phyloP scores from a whole-genome alignment of 768 basidiomycete genomes.

The Boletus speciosus region DNA sequence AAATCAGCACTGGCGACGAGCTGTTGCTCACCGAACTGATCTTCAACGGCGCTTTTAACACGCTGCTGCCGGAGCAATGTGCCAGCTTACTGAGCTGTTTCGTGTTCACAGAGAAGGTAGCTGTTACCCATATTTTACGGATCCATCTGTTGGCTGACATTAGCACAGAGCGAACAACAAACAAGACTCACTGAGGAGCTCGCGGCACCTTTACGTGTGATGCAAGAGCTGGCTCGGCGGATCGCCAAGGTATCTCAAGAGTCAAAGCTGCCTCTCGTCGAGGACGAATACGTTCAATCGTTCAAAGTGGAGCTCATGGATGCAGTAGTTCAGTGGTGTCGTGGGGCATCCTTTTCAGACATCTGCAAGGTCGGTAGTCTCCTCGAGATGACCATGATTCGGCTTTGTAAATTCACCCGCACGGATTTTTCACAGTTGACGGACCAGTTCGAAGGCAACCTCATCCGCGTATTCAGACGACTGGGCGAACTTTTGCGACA shows the following conservation, averaged over 20 bases:
- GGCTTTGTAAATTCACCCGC: background rate
- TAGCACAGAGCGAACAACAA: conserved; percentile 70
- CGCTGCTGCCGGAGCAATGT: conserved; percentile 85
- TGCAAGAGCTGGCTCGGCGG: conserved; percentile 93
- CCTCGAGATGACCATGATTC: background rate
- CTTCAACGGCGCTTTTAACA: conserved; percentile 95
- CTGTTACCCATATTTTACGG: background rate
- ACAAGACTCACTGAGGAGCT: conserved; percentile 91
- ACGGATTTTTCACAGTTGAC: conserved; percentile 57
- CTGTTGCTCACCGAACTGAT: conserved; percentile 93
- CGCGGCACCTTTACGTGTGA: conserved; percentile 84
- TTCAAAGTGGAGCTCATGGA: conserved; percentile 99
- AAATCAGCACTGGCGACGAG: conserved; percentile 97
- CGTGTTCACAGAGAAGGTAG: conserved; percentile 94
- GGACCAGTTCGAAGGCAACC: conserved; percentile 93
- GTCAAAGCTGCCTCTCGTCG: conserved; percentile 82
- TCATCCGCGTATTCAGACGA: conserved; percentile 94
- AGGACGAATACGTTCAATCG: conserved; percentile 92
- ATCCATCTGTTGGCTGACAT: background rate
- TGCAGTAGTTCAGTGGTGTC: conserved; percentile 95
- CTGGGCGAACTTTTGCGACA: conserved; percentile 92
- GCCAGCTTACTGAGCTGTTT: conserved; percentile 96
- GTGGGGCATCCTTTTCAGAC: conserved; percentile 94
- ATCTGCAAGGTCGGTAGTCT: conserved; percentile 78
- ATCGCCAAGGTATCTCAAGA: conserved; percentile 98